These are phyloP conservation scores for Candida qinlingensis DNA, from an alignment of 805 yeast genomes.

Conservation along the genomic window DNA sequence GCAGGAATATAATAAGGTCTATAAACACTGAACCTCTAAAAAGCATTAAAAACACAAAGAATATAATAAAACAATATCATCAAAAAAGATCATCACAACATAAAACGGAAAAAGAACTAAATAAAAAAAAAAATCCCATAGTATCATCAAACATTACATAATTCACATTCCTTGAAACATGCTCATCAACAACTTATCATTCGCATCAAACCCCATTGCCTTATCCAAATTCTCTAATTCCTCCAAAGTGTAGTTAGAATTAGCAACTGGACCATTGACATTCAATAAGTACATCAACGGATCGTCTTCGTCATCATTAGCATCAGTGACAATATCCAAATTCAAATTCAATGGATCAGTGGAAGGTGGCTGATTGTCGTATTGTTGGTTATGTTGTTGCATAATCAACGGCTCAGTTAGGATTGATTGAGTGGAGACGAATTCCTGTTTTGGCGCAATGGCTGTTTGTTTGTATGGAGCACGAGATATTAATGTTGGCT, in stretches of 20 bases:
- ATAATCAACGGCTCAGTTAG: slow-evolving; percentile 5
- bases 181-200: slow-evolving; percentile 21
- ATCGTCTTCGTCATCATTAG: slow-evolving; percentile 15
- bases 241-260: slow-evolving; percentile 19
- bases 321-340: not conserved
- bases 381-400: slow-evolving; percentile 8
- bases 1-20: not conserved
- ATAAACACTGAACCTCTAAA: too few species aligned
- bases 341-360: slow-evolving; percentile 8
- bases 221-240: slow-evolving; percentile 25
- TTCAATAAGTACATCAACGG: slow-evolving; percentile 20
- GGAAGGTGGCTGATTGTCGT: not conserved
- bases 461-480: not conserved
- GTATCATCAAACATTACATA: too few species aligned
- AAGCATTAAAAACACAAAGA: too few species aligned
- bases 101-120: not conserved
- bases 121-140: not conserved
- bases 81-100: not conserved
- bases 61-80: too few species aligned
- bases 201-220: slow-evolving; percentile 25
- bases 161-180: slow-evolving; percentile 20
- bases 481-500: not conserved
- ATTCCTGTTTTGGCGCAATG: not conserved
- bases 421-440: not conserved
- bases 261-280: slow-evolving; percentile 9